Base-by-base conservation (phyloP, 768 basidiomycete genomes). In the Suillus decipiens region DNA sequence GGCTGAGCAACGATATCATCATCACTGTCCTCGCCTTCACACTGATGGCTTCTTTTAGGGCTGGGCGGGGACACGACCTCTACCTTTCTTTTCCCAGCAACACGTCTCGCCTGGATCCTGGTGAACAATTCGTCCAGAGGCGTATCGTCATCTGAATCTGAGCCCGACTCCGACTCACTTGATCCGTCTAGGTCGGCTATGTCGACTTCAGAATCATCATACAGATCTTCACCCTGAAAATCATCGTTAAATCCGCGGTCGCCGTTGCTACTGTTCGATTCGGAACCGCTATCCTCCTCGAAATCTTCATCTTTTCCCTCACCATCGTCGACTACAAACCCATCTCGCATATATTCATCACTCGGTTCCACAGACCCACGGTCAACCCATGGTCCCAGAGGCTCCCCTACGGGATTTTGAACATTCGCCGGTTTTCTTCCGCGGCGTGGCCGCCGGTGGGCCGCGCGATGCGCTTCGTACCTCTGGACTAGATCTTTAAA, bases 401-500 rank as follows among this genome's bases (percentile, higher is more conserved):
- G 48, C n/a, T 61, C 31, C 4, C 60, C 60, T 37, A 17, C 33
- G 39, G 60, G 53, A 37, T 61, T 61, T 58, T 61, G 7, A 15
- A 61, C 47, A 8, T 54, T 12, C 19, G 60, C 33, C 5, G 53
- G 33, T 37, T 36, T 31, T 34, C 60, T 50, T 37, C 34, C 1
- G 15, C 22, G 53, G n/a, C 19, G 17, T 37, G 22, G 22, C 10
- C 60, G 45, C 28, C 15, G 34, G 9, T 33, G 60, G 10, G 22
- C 57, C 34, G 19, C 14, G 24, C 3, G 60, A 22, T 24, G 37
- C 34, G 19, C 60, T 28, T 61, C 9, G n/a, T 37, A 36, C 33
- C 51, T 53, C 42, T 8, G 34, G 9, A 47, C 24, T 12, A 61
- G 60, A 15, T 61, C 60, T 56, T 61, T 5, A 2, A 37, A 17